A percentile compares a stretch with the other conserved stretches of the same genome.
phyloP scores from a whole-genome alignment of 495 filamentous ascomycete genomes.

The Corynascus novoguineensis region DNA sequence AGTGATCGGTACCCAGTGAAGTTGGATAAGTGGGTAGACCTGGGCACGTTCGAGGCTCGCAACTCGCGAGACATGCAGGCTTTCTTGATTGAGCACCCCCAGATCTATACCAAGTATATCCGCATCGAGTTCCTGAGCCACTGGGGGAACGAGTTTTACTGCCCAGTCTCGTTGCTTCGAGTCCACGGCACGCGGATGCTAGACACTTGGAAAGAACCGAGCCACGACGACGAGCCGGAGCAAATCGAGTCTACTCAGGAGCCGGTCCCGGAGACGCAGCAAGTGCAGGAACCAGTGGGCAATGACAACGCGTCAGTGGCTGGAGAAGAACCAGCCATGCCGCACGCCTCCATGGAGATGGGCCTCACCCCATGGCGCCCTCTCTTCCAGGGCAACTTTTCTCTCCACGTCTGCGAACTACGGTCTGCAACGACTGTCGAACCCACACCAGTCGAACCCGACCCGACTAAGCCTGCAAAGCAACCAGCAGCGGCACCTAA shows the following conservation, averaged over 20 bases:
- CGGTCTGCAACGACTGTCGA: conserved; percentile 27
- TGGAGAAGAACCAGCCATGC: conserved; percentile 11
- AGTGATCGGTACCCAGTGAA: conserved; percentile 93
- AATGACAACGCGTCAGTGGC: neutral
- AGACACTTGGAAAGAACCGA: conserved; percentile 72
- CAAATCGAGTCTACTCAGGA: conserved; percentile 31
- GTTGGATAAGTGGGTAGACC: conserved; percentile 80
- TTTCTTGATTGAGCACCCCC: conserved; percentile 84
- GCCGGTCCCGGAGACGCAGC: conserved; percentile 29
- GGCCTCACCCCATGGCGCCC: conserved; percentile 30
- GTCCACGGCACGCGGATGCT: conserved; percentile 97
- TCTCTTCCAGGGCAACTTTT: conserved; percentile 14
- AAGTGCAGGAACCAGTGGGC: conserved; percentile 14
- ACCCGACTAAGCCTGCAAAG: neutral
- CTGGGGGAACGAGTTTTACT: conserved; percentile 95
- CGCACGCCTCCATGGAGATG: conserved; percentile 10
- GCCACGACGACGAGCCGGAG: conserved; percentile 39
- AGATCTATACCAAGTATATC: conserved; percentile 92
- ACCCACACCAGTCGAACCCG: conserved; percentile 21
- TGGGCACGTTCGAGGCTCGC: conserved; percentile 82
- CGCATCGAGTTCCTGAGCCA: conserved; percentile 87
- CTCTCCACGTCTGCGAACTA: conserved; percentile 20
- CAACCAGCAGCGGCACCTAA: conserved; percentile 4
- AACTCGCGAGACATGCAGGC: conserved; percentile 93
- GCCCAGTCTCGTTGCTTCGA: conserved; percentile 81